These are phyloP conservation scores for Pulveroboletus sp. DNA, from an alignment of 768 basidiomycete genomes.

Conservation along the genomic window DNA sequence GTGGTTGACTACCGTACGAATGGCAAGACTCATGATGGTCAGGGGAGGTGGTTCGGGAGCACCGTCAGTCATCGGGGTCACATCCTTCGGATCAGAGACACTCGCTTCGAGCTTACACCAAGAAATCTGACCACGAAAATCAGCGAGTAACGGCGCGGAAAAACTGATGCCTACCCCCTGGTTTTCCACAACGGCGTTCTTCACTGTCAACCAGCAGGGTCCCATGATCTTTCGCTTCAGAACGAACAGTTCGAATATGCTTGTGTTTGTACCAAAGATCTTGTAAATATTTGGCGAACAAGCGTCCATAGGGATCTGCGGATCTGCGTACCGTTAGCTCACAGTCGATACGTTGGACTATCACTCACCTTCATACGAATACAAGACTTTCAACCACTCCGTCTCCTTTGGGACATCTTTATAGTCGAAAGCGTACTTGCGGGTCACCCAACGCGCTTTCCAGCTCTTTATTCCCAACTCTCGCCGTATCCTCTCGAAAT, in stretches of 20 bases:
- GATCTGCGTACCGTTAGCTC: slow-evolving; percentile 15
- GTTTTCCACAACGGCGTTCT: slow-evolving; percentile 68
- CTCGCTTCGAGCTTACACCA: slow-evolving; percentile 96
- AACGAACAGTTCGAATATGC: slow-evolving; percentile 89
- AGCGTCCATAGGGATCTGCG: slow-evolving; percentile 63
- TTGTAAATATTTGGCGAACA: slow-evolving; percentile 81
- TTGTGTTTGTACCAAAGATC: slow-evolving; percentile 91
- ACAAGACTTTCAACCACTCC: slow-evolving; percentile 93
- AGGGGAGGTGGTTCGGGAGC: slow-evolving; percentile 82
- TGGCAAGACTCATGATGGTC: slow-evolving; percentile 84
- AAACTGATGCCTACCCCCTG: slow-evolving; percentile 61
- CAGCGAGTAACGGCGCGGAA: slow-evolving; percentile 1
- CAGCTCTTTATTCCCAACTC: slow-evolving; percentile 72
- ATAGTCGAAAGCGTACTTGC: slow-evolving; percentile 87
- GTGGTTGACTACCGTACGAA: slow-evolving; percentile 92
- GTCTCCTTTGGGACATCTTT: slow-evolving; percentile 77
- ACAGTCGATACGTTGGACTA: not conserved
- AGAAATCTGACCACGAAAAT: slow-evolving; percentile 60
- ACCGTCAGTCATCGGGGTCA: slow-evolving; percentile 77
- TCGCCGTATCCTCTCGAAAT: slow-evolving; percentile 78
- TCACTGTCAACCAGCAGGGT: slow-evolving; percentile 92
- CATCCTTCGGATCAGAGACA: slow-evolving; percentile 81
- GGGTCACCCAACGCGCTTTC: slow-evolving; percentile 80
- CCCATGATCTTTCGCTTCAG: slow-evolving; percentile 98
- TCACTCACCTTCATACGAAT: slow-evolving; percentile 76